Base-by-base conservation (phyloP, 768 basidiomycete species). In the Leccinellum luteum region DNA sequence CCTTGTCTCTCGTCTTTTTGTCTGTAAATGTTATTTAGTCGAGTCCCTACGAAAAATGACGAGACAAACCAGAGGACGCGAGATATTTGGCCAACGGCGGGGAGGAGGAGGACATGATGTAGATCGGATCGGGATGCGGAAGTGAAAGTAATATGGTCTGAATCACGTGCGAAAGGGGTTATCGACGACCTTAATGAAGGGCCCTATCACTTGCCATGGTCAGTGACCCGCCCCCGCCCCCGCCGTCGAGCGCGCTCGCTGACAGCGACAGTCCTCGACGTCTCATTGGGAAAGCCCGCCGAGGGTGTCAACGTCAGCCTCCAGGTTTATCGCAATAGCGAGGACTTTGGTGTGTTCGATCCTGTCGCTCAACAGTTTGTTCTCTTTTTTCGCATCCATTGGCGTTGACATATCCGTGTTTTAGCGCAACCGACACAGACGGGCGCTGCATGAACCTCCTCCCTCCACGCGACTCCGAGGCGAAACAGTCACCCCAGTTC, bases 141-240 rank as follows among this genome's bases (percentile, higher is more conserved):
- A 56, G 57, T 41, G 35, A 27, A 6, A 6, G 1, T 5, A 14
- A 1, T 13, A 15, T 6, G 25, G 25, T 3, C 4, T 2, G 25
- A n/a, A n/a, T 25, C 25, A 55, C 23, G 17, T 17, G 35, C 35
- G 4, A 38, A 17, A 17, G 35, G 35, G 35, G 17, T 38, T 38
- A 34, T 19, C 44, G 48, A 44, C 6, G 4, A 53, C 38, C n/a
- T n/a, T 10, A 4, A 73, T 78, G 44, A 86, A 82, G 66, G 92
- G 94, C 5, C 90, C 92, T 2, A 90, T 97, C 60, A 97, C 94
- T 35, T 96, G 94, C 71, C 94, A 97, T 59, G 87, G 94, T 92
- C 62, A 55, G 79, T 52, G 30, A 56, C 2, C 31, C 56, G 12
- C 44, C 35, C 2, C 31, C 56, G 12, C 44, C 35, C 2, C 28